Percentiles rank a stretch among this genome's conserved stretches.
Conservation (phyloP, 73 alveolate genomes). For the Breviolum minutum region DNA sequence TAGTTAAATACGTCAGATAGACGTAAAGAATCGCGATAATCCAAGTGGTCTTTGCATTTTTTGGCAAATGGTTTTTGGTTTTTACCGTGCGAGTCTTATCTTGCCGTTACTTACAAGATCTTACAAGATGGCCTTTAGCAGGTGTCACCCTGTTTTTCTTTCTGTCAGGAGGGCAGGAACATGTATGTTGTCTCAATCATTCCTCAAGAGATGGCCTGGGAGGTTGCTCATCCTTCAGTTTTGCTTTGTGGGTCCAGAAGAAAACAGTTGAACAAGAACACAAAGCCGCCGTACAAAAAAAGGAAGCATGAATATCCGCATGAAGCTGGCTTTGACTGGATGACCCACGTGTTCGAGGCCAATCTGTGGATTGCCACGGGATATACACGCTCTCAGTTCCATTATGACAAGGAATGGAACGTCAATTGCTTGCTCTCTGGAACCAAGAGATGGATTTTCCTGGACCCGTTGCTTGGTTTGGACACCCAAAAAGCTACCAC, state of each 20-base stretch:
- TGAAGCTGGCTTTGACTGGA: slow-evolving; percentile 88
- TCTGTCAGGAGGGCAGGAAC: slow-evolving; percentile 80
- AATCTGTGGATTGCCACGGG: slow-evolving; percentile 91
- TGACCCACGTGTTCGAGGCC: slow-evolving; percentile 87
- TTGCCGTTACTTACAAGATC: background rate
- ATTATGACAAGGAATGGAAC: slow-evolving; percentile 93
- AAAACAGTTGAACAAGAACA: slow-evolving; percentile 7
- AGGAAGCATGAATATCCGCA: slow-evolving; percentile 86
- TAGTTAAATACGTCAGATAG: background rate
- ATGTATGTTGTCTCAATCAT: slow-evolving; percentile 91
- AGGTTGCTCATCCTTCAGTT: slow-evolving; percentile 85
- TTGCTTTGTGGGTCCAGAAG: slow-evolving; percentile 91
- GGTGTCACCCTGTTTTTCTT: background rate
- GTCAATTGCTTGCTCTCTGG: slow-evolving; percentile 90
- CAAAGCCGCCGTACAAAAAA: slow-evolving; percentile 69
- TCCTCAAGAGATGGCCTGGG: slow-evolving; percentile 95
- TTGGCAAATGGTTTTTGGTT: background rate
- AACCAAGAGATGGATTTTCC: slow-evolving; percentile 66
- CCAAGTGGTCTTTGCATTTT: background rate
- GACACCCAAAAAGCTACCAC: background rate
- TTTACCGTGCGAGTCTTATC: background rate
- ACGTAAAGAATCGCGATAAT: background rate
- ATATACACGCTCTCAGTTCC: slow-evolving; percentile 91
- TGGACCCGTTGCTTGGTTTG: slow-evolving; percentile 63
- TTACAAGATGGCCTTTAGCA: background rate